phyloP scores from a whole-genome alignment of 306 rosid genomes.

The Rosa rugosa region DNA sequence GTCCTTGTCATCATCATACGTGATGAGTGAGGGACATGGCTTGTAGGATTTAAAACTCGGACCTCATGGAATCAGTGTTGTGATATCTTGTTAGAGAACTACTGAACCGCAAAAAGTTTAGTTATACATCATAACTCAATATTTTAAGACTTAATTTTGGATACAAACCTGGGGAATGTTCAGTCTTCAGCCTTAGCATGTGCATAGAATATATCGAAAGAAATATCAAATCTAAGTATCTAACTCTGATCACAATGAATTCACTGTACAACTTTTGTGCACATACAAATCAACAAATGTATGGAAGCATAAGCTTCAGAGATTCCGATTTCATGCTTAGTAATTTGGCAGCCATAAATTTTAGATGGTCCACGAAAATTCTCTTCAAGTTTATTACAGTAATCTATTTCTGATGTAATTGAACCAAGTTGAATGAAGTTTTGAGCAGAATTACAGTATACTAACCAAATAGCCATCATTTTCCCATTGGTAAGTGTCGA shows the following conservation, averaged over 20 bases:
- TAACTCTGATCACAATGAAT: background rate
- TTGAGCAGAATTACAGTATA: conserved; percentile 16
- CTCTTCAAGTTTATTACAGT: background rate
- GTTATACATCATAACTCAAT: too few relatives aligned
- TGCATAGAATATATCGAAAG: too few relatives aligned
- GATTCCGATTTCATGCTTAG: background rate
- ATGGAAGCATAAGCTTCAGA: background rate
- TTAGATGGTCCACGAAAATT: background rate
- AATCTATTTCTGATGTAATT: background rate
- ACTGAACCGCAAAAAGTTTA: background rate
- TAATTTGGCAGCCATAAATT: background rate
- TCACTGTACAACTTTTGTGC: background rate
- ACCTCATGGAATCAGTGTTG: background rate
- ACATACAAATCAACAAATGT: background rate
- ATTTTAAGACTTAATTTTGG: too few relatives aligned
- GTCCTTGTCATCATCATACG: too few relatives aligned
- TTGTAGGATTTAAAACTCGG: background rate
- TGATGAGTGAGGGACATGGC: too few relatives aligned
- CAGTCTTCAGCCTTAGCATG: background rate
- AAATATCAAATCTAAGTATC: too few relatives aligned
- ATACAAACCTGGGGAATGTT: too few relatives aligned
- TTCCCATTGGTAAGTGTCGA: conserved; percentile 52
- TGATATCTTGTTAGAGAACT: background rate
- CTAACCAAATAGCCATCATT: conserved; percentile 75
- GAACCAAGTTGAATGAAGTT: background rate